Conservation (phyloP, 305 asterid species). For the Fraxinus latifolia region DNA sequence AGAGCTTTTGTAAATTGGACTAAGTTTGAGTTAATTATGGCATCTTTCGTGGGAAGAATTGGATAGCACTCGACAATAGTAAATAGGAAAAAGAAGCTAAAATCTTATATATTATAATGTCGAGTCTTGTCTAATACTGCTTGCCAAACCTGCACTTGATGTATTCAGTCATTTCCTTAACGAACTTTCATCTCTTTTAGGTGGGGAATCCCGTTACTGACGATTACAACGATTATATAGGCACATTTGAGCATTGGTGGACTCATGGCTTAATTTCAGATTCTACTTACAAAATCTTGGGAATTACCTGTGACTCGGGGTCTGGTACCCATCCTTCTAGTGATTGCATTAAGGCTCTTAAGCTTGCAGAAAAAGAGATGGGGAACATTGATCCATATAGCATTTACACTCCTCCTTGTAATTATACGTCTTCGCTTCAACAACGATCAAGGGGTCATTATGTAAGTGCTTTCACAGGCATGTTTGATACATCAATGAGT, state of each 20-base stretch:
- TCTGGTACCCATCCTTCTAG: slow-evolving; percentile 74
- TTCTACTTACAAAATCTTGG: slow-evolving; percentile 63
- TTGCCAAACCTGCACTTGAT: not conserved
- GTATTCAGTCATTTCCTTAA: not conserved
- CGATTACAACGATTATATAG: slow-evolving; percentile 72
- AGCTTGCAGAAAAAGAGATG: slow-evolving; percentile 53
- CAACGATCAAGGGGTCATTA: slow-evolving; percentile 63
- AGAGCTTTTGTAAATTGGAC: slow-evolving; percentile 2
- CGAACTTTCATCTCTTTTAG: slow-evolving; percentile 34
- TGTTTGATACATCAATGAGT: not conserved
- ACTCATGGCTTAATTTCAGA: slow-evolving; percentile 91
- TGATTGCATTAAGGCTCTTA: slow-evolving; percentile 54
- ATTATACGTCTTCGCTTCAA: slow-evolving; percentile 43
- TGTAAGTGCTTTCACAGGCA: slow-evolving; percentile 45
- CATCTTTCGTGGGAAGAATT: not conserved
- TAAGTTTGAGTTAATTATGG: not conserved
- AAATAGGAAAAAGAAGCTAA: not conserved
- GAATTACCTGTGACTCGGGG: slow-evolving; percentile 50
- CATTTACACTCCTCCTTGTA: slow-evolving; percentile 80
- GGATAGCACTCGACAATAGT: not conserved
- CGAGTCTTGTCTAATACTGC: not conserved
- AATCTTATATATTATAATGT: not conserved
- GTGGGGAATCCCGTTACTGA: slow-evolving; percentile 97
- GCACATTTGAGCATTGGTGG: slow-evolving; percentile 99
- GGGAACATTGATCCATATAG: slow-evolving; percentile 86